phyloP scores from a whole-genome alignment of 2,329 filamentous ascomycete species.

The Tolypocladium tropicale region DNA sequence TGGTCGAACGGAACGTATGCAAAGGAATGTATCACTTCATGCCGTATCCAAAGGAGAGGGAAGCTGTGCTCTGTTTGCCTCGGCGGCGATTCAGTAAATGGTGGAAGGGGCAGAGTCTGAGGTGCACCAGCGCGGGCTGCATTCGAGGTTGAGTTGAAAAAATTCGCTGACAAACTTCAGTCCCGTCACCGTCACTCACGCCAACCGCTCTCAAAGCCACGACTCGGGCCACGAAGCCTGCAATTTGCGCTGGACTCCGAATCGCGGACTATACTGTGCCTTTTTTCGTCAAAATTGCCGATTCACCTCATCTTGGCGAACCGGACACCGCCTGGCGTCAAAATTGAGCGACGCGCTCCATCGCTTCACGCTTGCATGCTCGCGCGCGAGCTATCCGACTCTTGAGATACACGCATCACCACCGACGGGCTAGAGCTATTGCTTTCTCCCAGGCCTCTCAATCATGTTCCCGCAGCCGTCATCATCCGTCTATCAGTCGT shows the following conservation, averaged over 20 bases:
- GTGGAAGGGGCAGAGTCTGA: background rate
- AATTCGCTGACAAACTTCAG: background rate
- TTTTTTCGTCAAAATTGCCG: background rate
- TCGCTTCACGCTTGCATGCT: background rate
- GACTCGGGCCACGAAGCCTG: background rate
- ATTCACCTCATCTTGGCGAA: background rate
- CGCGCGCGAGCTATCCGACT: background rate
- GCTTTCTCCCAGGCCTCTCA: background rate
- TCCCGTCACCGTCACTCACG: background rate
- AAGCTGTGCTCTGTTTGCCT: background rate
- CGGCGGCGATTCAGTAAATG: background rate
- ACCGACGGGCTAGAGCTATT: background rate
- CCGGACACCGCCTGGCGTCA: background rate
- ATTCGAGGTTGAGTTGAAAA: background rate
- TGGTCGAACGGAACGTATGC: background rate
- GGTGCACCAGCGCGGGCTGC: background rate
- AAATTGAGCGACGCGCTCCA: background rate
- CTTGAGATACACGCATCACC: background rate
- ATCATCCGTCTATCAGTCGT: constrained; percentile 39
- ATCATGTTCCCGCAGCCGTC: constrained; percentile 35
- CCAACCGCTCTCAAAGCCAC: background rate
- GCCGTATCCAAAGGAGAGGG: background rate
- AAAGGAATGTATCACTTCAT: background rate
- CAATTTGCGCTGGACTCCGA: background rate
- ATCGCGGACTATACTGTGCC: background rate